Evolutionary conservation across 2,329 filamentous ascomycete species (phyloP).

Genomic region (Monilinia aucupariae): DNA sequence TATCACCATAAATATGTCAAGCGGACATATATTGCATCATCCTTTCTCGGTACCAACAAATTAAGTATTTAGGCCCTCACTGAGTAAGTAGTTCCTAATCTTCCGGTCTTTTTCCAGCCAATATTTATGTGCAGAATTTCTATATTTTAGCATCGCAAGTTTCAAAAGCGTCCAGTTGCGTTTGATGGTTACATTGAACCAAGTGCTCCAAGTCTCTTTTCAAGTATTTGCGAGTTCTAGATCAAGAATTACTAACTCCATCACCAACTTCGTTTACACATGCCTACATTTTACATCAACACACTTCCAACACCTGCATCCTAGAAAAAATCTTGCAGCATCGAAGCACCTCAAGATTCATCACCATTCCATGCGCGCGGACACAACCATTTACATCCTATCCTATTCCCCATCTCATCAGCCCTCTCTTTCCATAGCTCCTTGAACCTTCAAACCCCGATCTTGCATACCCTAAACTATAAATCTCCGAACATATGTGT

Average conservation of each 20-base stretch:
- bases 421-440: not conserved
- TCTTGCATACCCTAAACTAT: not conserved
- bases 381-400: not conserved
- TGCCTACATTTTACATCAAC: no score
- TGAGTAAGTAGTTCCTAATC: not conserved
- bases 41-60: not conserved
- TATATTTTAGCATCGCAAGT: not conserved
- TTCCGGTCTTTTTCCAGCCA: not conserved
- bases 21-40: slow-evolving; percentile 6
- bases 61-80: not conserved
- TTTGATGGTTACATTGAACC: not conserved
- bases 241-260: not conserved
- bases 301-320: not conserved
- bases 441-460: not conserved
- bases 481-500: not conserved
- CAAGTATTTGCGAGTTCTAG: not conserved
- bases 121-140: not conserved
- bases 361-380: not conserved
- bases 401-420: not conserved
- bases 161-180: not conserved
- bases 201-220: not conserved
- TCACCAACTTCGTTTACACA: not conserved
- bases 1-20: not conserved
- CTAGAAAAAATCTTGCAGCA: not conserved
- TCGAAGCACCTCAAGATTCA: not conserved